A percentile compares a stretch with the other conserved stretches of the same genome.
These are phyloP conservation scores for Escovopsis sp. DNA, from an alignment of 2,329 filamentous ascomycete genomes.

Conservation along the genomic window DNA sequence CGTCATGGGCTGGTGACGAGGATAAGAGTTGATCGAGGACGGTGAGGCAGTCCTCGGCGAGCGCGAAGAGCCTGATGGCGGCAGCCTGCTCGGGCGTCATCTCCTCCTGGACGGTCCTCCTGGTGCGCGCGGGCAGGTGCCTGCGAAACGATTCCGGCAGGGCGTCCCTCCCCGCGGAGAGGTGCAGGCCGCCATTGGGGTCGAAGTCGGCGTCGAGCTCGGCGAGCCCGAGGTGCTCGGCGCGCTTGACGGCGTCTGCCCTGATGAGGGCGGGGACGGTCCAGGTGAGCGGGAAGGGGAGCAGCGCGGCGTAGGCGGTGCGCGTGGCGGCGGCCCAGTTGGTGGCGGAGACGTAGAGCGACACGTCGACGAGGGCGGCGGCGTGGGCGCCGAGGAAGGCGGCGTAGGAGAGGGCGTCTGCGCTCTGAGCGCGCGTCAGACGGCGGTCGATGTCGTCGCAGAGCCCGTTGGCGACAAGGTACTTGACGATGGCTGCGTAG, in stretches of 20 bases:
- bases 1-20: too few relatives aligned
- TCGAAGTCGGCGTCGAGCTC: conserved; percentile 48
- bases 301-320: conserved; percentile 63
- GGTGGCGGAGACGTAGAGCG: conserved; percentile 75
- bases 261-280: conserved; percentile 63
- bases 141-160: conserved; percentile 26
- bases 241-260: conserved; percentile 52
- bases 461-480: conserved; percentile 30
- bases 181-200: conserved; percentile 21
- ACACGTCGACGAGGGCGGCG: conserved; percentile 69
- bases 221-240: conserved; percentile 54
- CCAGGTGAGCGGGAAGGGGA: conserved; percentile 82
- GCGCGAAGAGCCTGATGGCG: conserved; percentile 59
- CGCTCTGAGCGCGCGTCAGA: conserved; percentile 25
- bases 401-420: conserved; percentile 38
- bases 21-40: conserved; percentile 47
- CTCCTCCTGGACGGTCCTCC: conserved; percentile 43
- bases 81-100: conserved; percentile 57
- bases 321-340: conserved; percentile 72
- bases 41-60: conserved; percentile 56
- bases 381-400: conserved; percentile 62
- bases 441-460: conserved; percentile 23
- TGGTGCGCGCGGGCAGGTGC: conserved; percentile 24
- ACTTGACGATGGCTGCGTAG: conserved; percentile 44
- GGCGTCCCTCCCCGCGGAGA: conserved; percentile 22